Evolutionary conservation across 352 stramenopile species (phyloP).

Genomic region (Phytophthora citricola): DNA sequence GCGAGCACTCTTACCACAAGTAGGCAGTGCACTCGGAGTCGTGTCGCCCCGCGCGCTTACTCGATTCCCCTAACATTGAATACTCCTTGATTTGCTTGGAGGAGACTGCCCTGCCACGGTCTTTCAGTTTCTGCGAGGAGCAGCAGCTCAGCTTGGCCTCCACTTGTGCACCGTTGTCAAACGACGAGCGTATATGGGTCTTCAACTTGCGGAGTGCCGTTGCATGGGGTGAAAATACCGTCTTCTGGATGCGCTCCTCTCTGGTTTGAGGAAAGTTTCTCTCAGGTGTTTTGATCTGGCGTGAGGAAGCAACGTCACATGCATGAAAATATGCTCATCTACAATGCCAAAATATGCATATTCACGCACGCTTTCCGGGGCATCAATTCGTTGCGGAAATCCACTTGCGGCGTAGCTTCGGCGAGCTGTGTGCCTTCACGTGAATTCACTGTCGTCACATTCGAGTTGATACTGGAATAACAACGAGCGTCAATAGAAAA

Average conservation of each 20-base stretch:
- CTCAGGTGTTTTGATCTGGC: constrained; percentile 78
- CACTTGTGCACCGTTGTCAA: constrained; percentile 58
- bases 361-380: constrained; percentile 58
- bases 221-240: constrained; percentile 72
- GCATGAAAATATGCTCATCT: not conserved
- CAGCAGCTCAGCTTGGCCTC: constrained; percentile 60
- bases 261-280: constrained; percentile 56
- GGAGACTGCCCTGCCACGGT: constrained; percentile 63
- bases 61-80: constrained; percentile 82
- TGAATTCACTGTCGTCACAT: constrained; percentile 60
- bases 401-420: constrained; percentile 75
- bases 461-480: constrained; percentile 53
- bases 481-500: constrained; percentile 8
- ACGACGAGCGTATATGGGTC: constrained; percentile 48
- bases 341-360: not conserved
- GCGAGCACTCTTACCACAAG: constrained; percentile 57
- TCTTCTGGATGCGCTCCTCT: constrained; percentile 78
- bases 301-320: constrained; percentile 2
- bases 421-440: constrained; percentile 80
- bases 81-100: constrained; percentile 86
- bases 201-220: constrained; percentile 60
- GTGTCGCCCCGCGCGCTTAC: constrained; percentile 81
- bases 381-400: constrained; percentile 80
- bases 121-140: constrained; percentile 69
- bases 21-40: constrained; percentile 87